Percentiles rank a stretch among this genome's conserved stretches.
Conservation (phyloP, 805 yeast genomes). For the Cyberlindnera meyerae region DNA sequence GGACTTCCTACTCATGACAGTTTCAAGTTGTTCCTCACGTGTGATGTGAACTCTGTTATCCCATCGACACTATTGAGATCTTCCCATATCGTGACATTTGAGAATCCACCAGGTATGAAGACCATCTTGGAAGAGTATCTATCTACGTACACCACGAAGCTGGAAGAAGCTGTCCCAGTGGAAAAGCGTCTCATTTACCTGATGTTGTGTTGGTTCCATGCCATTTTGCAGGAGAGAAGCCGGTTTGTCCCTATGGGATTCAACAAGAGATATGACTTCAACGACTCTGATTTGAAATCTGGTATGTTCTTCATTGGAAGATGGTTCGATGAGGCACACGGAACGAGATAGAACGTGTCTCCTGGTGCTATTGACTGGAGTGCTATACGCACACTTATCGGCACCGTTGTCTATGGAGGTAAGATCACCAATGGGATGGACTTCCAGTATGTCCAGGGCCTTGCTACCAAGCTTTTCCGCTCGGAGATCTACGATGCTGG, state of each 20-base stretch:
- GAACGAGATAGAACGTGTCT: conserved; percentile 32
- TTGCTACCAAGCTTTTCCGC: conserved; percentile 38
- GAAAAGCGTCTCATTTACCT: conserved; percentile 47
- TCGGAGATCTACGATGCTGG: conserved; percentile 34
- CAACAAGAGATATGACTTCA: conserved; percentile 57
- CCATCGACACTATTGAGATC: conserved; percentile 54
- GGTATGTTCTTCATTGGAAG: conserved; percentile 41
- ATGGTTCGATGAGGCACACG: conserved; percentile 30
- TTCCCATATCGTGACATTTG: conserved; percentile 55
- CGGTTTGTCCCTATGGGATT: conserved; percentile 64
- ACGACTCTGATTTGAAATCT: conserved; percentile 61
- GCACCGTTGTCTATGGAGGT: conserved; percentile 60
- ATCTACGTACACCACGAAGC: conserved; percentile 20
- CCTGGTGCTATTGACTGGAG: conserved; percentile 53
- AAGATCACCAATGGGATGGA: conserved; percentile 45
- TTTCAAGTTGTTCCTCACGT: conserved; percentile 63
- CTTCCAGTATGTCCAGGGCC: conserved; percentile 27
- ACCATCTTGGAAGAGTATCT: conserved; percentile 31
- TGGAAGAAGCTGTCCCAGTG: conserved; percentile 11
- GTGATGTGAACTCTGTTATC: conserved; percentile 41
- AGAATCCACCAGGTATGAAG: conserved; percentile 58
- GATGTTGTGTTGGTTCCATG: conserved; percentile 66
- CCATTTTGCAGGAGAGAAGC: conserved; percentile 52
- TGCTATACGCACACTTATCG: conserved; percentile 43
- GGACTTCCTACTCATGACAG: conserved; percentile 24